Conservation (phyloP, 2,329 filamentous ascomycete genomes). For the Penicillium sp. region DNA sequence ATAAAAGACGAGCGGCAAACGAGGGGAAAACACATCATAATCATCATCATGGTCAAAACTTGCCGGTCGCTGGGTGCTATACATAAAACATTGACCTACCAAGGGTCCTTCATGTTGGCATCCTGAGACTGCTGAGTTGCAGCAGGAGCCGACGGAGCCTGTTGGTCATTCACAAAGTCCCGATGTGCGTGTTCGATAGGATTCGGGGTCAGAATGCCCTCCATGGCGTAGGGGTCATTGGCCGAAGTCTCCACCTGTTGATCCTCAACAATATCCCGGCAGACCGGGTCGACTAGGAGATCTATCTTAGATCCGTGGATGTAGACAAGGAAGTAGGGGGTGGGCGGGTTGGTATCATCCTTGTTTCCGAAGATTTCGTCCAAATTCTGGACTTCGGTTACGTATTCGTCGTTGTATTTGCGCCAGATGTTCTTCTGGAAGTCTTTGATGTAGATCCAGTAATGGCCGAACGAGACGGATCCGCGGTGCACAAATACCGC, state of each 20-base stretch:
- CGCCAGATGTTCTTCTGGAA: constrained; percentile 80
- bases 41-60: background rate
- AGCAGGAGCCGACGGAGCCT: background rate
- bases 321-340: constrained; percentile 81
- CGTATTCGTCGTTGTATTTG: constrained; percentile 87
- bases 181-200: background rate
- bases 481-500: constrained; percentile 88
- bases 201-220: background rate
- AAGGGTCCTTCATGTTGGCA: background rate
- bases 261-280: constrained; percentile 37
- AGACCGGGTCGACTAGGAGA: constrained; percentile 59
- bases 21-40: background rate
- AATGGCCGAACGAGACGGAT: constrained; percentile 73
- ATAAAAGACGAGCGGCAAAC: background rate
- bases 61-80: background rate
- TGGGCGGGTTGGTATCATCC: constrained; percentile 62
- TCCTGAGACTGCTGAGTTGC: background rate
- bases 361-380: constrained; percentile 68
- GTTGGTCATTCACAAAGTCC: background rate
- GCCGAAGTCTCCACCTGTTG: background rate
- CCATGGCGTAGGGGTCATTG: background rate
- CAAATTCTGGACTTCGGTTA: constrained; percentile 66
- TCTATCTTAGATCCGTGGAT: constrained; percentile 67
- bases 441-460: constrained; percentile 96
- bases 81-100: background rate